Conservation (phyloP, 768 basidiomycete species). For the Boletus rex-veris region DNA sequence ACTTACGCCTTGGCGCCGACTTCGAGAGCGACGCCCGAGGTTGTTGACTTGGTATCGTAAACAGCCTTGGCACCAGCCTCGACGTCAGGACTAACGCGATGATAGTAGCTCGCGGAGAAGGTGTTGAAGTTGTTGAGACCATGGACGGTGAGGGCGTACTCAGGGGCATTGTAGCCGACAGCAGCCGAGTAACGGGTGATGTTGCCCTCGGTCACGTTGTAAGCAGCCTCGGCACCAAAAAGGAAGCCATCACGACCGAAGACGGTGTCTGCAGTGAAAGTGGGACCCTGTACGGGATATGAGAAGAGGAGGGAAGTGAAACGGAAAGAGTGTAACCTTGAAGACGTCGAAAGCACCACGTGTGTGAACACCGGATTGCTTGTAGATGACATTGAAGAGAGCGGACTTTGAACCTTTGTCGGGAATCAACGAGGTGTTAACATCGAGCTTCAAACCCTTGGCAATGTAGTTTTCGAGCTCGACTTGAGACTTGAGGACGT, state of each 20-base stretch:
- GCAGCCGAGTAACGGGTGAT: slow-evolving; percentile 91
- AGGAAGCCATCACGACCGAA: slow-evolving; percentile 97
- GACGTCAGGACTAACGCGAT: slow-evolving; percentile 86
- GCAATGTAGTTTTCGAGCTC: slow-evolving; percentile 98
- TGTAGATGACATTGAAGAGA: slow-evolving; percentile 81
- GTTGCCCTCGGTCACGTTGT: slow-evolving; percentile 93
- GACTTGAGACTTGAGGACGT: slow-evolving; percentile 85
- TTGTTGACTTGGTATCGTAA: slow-evolving; percentile 90
- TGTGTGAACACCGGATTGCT: slow-evolving; percentile 93
- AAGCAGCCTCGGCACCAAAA: slow-evolving; percentile 91
- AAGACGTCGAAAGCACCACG: slow-evolving; percentile 88
- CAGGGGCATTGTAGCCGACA: slow-evolving; percentile 91
- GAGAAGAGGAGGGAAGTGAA: not conserved
- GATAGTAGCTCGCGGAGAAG: slow-evolving; percentile 97
- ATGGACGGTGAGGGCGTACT: slow-evolving; percentile 93
- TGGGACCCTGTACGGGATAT: slow-evolving; percentile 71
- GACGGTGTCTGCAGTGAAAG: slow-evolving; percentile 94
- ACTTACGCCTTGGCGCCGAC: slow-evolving; percentile 93
- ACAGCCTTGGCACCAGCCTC: slow-evolving; percentile 96
- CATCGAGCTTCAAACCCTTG: slow-evolving; percentile 94
- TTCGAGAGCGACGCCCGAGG: slow-evolving; percentile 84
- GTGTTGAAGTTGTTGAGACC: slow-evolving; percentile 91
- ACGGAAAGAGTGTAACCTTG: slow-evolving; percentile 57
- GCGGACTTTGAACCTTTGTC: slow-evolving; percentile 86
- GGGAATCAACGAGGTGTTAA: slow-evolving; percentile 78